These are phyloP conservation scores for Starmera amethionina DNA, from an alignment of 805 yeast species.

Conservation along the genomic window DNA sequence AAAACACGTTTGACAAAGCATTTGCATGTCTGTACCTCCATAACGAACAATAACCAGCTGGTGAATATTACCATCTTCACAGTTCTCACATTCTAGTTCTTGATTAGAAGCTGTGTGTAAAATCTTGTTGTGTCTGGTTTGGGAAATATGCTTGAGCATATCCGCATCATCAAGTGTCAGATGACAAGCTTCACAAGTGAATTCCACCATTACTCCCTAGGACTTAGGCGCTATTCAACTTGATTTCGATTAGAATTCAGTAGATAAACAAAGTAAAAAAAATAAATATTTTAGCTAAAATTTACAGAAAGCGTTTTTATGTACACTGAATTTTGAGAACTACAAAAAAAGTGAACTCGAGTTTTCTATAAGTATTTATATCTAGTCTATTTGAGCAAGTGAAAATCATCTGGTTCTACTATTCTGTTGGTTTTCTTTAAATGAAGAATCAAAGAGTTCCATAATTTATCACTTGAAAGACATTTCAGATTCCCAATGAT, in stretches of 20 bases:
- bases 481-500: constrained; percentile 50
- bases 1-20: constrained; percentile 38
- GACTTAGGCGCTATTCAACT: too few relatives aligned
- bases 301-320: too few relatives aligned
- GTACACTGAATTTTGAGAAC: too few relatives aligned
- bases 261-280: too few relatives aligned
- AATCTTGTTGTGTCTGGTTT: constrained; percentile 44
- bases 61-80: constrained; percentile 44
- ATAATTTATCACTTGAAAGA: constrained; percentile 35
- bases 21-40: constrained; percentile 45
- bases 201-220: constrained; percentile 13
- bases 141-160: constrained; percentile 41
- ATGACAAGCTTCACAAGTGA: constrained; percentile 40
- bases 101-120: constrained; percentile 26
- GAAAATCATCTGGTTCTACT: background rate
- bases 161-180: constrained; percentile 23
- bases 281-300: too few relatives aligned
- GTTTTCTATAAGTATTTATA: too few relatives aligned
- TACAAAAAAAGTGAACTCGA: too few relatives aligned
- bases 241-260: too few relatives aligned
- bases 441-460: constrained; percentile 40
- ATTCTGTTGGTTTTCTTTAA: constrained; percentile 21
- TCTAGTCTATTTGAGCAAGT: background rate
- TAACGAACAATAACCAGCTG: constrained; percentile 39
- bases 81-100: constrained; percentile 43